phyloP scores from a whole-genome alignment of 2,329 filamentous ascomycete species.

The Orbilia javanica region DNA sequence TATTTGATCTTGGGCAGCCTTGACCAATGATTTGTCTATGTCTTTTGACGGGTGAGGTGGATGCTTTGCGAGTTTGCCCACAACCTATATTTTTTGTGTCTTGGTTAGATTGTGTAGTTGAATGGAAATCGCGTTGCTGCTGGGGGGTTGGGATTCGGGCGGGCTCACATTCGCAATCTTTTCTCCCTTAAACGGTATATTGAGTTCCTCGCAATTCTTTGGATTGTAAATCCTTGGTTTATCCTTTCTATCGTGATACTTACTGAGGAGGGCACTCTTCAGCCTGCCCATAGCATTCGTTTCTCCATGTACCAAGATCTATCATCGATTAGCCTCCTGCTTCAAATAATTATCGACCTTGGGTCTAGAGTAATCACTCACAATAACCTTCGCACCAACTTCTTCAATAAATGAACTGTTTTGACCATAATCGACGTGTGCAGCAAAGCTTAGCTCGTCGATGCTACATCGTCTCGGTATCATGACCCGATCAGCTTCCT shows the following conservation, averaged over 20 bases:
- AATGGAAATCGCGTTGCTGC: not conserved
- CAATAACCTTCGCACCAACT: slow-evolving; percentile 89
- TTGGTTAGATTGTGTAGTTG: not conserved
- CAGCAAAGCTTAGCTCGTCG: slow-evolving; percentile 93
- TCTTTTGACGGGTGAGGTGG: slow-evolving; percentile 70
- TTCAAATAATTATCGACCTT: not conserved
- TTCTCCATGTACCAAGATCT: slow-evolving; percentile 97
- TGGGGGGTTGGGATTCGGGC: not conserved
- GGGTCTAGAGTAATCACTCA: slow-evolving; percentile 69
- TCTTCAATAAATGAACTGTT: slow-evolving; percentile 98
- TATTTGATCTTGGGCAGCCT: slow-evolving; percentile 70
- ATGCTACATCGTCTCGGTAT: slow-evolving; percentile 93
- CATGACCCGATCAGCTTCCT: slow-evolving; percentile 80
- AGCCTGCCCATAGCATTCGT: slow-evolving; percentile 98
- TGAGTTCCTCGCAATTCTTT: slow-evolving; percentile 92
- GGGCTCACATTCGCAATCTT: slow-evolving; percentile 80
- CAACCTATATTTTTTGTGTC: slow-evolving; percentile 71
- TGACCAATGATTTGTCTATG: slow-evolving; percentile 63
- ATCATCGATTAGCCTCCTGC: slow-evolving; percentile 59
- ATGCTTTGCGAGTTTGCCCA: slow-evolving; percentile 88
- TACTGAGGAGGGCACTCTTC: slow-evolving; percentile 92
- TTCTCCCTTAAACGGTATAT: slow-evolving; percentile 94
- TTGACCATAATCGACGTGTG: slow-evolving; percentile 94
- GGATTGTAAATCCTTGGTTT: slow-evolving; percentile 95
- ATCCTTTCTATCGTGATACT: slow-evolving; percentile 82